Base-by-base conservation (phyloP, 169 alveolate genomes). In the Eimeria falciformis region DNA sequence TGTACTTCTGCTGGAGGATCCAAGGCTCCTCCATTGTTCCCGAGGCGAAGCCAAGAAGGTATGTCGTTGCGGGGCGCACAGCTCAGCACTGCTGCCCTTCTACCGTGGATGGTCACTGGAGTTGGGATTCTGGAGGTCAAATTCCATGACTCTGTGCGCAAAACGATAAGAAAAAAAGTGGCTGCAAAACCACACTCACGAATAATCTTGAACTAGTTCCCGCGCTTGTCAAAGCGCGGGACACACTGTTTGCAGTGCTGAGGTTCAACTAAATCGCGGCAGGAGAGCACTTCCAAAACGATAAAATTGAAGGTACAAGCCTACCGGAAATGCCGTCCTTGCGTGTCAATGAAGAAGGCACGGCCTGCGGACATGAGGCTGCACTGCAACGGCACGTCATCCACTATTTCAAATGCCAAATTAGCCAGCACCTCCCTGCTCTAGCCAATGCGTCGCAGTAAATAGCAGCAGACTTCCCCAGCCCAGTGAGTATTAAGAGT, bases 271-370 rank as follows among this genome's bases (percentile, higher is more conserved):
- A 33, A 33, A 33, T 53, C 65, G n/a, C 17, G 65, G 65, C 65
- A 21, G 17, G 25, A 53, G 0, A 53, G n/a, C 25, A 53, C n/a
- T 53, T 53, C 25, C 65, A 12, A 53, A 53, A 3, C 17, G 17
- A 53, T 17, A 53, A 53, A 53, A 17, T 17, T 21, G 25, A 53
- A 12, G 65, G 9, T 33, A 33, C 40, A 33, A 33, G 40, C 65
- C 65, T 40, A 86, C 92, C 92, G 50, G 71, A 23, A 86, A 7
- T 33, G 92, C 69, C 92, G 84, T 12, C 92, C 92, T 25, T 50
- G 65, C 25, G 92, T 46, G 23, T 86, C 92, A 3, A 66, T 33
- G 33, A 86, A 23, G 55, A 86, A 86, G 40, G 92, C 92, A 5
- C 92, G 84, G 3, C 92, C 92, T 86, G 85, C 46, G 40, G 25